Base-by-base conservation (phyloP, 257 asterid species). In the Avicennia marina region DNA sequence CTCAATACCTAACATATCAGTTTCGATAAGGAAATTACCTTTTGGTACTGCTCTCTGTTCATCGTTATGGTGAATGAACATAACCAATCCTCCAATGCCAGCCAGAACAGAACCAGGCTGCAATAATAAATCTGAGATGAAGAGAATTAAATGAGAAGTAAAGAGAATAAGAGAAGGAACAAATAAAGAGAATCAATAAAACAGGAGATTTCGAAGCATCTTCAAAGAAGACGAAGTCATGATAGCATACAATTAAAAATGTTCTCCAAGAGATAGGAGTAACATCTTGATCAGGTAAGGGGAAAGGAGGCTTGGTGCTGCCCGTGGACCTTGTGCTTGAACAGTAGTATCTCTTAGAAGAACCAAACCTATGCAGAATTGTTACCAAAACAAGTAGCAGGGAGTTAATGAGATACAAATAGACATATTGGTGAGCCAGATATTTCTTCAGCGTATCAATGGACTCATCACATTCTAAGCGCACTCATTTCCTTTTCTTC, bases 21-120 rank as follows among this genome's bases (percentile, higher is more conserved):
- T n/a, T n/a, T n/a, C n/a, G n/a, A n/a, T n/a, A n/a, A 36, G 41
- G 10, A 62, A 24, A 54, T 56, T 56, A 88, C 98, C 98, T 89
- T 86, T 93, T 21, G 78, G 81, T 57, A 89, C 79, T 29, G 86
- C 97, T 78, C 98, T 80, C 77, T 64, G 78, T 75, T 93, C 95
- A 80, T 93, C 98, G 31, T 86, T 93, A 64, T 73, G 67, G 72
- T 84, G 97, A 51, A 93, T 67, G 67, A 83, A 64, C 43, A 53
- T 72, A 59, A 52, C 67, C 67, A 84, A 58, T 46, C 97, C 95
- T 65, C 94, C 79, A 70, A 93, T 22, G 60, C 95, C 98, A 62
- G 83, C 84, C 54, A 93, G 32, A 61, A 67, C 64, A 59, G 85
- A 65, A 76, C 80, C 83, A 76, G 95, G 96, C 98, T 91, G 87